These are phyloP conservation scores for Jackrogersella multiformis DNA, from an alignment of 495 filamentous ascomycete genomes.

Conservation along the genomic window DNA sequence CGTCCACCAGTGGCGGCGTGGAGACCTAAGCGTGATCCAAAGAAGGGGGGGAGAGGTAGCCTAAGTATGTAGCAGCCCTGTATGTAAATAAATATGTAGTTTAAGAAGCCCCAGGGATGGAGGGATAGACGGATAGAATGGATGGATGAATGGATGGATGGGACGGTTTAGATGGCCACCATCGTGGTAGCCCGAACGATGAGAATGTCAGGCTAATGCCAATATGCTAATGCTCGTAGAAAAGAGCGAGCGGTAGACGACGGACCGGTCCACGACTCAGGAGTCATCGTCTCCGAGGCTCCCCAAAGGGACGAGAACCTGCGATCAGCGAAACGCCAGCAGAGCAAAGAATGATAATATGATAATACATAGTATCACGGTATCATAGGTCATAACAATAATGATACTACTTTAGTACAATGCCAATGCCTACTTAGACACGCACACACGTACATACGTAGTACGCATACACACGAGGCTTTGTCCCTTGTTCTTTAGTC, in stretches of 20 bases:
- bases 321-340: conserved; percentile 34
- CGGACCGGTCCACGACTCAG: conserved; percentile 33
- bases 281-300: conserved; percentile 21
- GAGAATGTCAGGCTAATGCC: background rate
- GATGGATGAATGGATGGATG: too few relatives aligned
- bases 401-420: conserved; percentile 3
- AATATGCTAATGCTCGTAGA: conserved; percentile 21
- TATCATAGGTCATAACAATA: too few relatives aligned
- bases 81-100: background rate
- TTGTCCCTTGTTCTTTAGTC: conserved; percentile 37
- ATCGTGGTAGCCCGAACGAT: conserved; percentile 8
- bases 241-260: conserved; percentile 6
- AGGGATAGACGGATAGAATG: too few relatives aligned
- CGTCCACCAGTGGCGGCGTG: conserved; percentile 38
- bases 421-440: background rate
- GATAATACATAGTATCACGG: too few relatives aligned
- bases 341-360: conserved; percentile 33
- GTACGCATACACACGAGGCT: conserved; percentile 22
- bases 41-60: too few relatives aligned
- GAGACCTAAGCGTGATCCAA: conserved; percentile 31
- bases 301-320: conserved; percentile 27
- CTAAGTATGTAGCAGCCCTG: conserved; percentile 9
- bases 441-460: conserved; percentile 16
- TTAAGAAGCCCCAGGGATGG: conserved; percentile 30
- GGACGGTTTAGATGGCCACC: conserved; percentile 39